A percentile compares a stretch with the other conserved stretches of the same genome.
phyloP scores from a whole-genome alignment of 2,329 filamentous ascomycete species.

The Hypoxylon sp. region DNA sequence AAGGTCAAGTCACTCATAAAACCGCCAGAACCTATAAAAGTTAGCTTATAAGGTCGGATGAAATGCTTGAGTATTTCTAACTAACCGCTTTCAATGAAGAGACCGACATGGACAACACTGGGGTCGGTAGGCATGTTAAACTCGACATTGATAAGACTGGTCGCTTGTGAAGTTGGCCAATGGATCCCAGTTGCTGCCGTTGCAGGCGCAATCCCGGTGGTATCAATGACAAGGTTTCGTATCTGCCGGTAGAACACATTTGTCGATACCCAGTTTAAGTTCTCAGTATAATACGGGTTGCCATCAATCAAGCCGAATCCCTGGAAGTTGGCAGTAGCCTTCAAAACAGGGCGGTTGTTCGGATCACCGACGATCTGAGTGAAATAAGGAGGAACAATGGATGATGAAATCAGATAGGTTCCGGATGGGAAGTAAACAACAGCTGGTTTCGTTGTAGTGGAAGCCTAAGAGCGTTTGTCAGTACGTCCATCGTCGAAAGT shows the following conservation, averaged over 20 bases:
- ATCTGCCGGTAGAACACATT: slow-evolving; percentile 77
- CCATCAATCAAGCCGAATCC: slow-evolving; percentile 72
- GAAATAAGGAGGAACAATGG: slow-evolving; percentile 74
- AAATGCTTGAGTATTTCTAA: slow-evolving; percentile 3
- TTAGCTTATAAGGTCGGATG: slow-evolving; percentile 9
- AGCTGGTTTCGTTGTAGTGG: slow-evolving; percentile 59
- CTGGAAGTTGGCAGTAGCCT: slow-evolving; percentile 66
- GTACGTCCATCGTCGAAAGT: slow-evolving; percentile 1
- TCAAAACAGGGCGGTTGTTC: slow-evolving; percentile 68
- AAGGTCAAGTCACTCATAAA: slow-evolving; percentile 73
- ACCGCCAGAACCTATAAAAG: slow-evolving; percentile 56
- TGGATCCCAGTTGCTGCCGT: slow-evolving; percentile 65
- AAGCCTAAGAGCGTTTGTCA: slow-evolving; percentile 53
- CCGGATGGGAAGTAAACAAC: slow-evolving; percentile 63
- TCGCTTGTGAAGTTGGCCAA: slow-evolving; percentile 75
- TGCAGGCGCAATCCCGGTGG: slow-evolving; percentile 52
- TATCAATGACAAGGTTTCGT: slow-evolving; percentile 75
- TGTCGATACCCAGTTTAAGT: slow-evolving; percentile 62
- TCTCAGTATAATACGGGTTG: slow-evolving; percentile 63
- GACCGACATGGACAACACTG: slow-evolving; percentile 53
- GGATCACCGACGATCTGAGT: slow-evolving; percentile 75
- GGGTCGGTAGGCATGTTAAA: slow-evolving; percentile 61
- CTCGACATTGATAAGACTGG: slow-evolving; percentile 66
- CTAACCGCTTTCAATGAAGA: slow-evolving; percentile 55
- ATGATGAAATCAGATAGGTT: slow-evolving; percentile 69